Percentiles rank a stretch among this genome's conserved stretches.
phyloP scores from a whole-genome alignment of 2,329 filamentous ascomycete species.

The Fusarium sp. region DNA sequence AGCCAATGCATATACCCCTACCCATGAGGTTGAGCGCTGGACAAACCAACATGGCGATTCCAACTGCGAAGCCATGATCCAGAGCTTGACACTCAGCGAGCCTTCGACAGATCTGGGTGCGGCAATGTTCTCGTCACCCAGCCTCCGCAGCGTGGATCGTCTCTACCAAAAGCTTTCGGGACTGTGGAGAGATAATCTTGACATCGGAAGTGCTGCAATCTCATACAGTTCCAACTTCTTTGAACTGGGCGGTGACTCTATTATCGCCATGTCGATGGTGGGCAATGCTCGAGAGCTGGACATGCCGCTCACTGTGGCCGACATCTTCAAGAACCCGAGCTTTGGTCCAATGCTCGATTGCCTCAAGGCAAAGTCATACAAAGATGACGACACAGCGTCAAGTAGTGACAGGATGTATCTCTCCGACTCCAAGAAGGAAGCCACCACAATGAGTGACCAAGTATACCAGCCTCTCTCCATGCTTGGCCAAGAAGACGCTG shows the following conservation, averaged over 20 bases:
- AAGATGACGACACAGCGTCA: conserved; percentile 18
- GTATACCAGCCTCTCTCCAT: conserved; percentile 22
- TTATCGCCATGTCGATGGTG: conserved; percentile 41
- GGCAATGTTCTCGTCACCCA: conserved; percentile 12
- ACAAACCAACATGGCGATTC: background rate
- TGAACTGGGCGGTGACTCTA: conserved; percentile 35
- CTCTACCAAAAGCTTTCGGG: conserved; percentile 25
- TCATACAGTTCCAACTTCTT: conserved; percentile 33
- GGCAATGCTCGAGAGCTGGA: conserved; percentile 27
- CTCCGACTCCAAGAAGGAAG: conserved; percentile 4
- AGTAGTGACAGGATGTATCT: conserved; percentile 2
- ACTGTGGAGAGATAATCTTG: conserved; percentile 27
- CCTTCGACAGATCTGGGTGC: conserved; percentile 13
- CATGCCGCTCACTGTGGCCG: conserved; percentile 32
- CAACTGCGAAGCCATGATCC: background rate
- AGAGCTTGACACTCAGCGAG: conserved; percentile 16
- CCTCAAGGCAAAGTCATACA: conserved; percentile 16
- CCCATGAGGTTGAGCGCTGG: background rate
- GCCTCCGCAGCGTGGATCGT: conserved; percentile 1
- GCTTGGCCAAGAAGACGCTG: conserved; percentile 5
- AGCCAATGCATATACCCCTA: background rate
- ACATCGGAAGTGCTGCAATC: conserved; percentile 5
- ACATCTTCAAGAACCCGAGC: conserved; percentile 36
- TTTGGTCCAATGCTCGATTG: conserved; percentile 29
- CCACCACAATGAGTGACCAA: background rate